Base-by-base conservation (phyloP, 1,284 basidiomycete genomes). In the Porogramme epimiltina region DNA sequence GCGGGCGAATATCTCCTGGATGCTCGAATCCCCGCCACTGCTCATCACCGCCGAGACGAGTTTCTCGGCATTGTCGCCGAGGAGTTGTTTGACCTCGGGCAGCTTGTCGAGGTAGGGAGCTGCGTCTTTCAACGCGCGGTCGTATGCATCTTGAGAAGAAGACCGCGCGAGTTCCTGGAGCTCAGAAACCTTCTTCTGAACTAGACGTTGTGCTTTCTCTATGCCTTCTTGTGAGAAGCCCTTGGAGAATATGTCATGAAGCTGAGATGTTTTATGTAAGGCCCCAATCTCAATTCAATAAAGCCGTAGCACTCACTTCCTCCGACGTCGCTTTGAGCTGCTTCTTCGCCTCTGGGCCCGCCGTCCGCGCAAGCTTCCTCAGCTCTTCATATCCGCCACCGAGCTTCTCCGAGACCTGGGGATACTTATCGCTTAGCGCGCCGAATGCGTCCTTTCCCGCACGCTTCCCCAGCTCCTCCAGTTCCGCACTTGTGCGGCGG, bases 311-410 rank as follows among this genome's bases (percentile, higher is more conserved):
- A 22, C 53, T 19, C 52, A 72, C 67, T 66, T 72, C 63, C 24
- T 60, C 46, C 18, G 62, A 61, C 4, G 69, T 66, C 22, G 73
- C 70, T 8, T 69, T 65, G 22, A 66, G 61, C 13, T 69, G 42
- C 52, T 66, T 68, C 68, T 70, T 71, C 46, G 70, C 70, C 52
- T 72, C 70, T 3, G 70, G 70, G 3, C 71, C 71, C 33, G 64
- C 65, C 45, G 60, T 52, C 50, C 69, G 55, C n/a, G 68, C 71
- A 46, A 71, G 43, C 26, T 52, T 57, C 62, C 55, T 64, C 51
- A 74, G 54, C 56, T 72, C 64, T 20, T 62, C 60, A 47, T 71
- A 70, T 19, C 63, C 64, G 13, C 65, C 62, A 1, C 70, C 72
- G 4, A 74, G 54, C 44, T 64, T 67, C 54, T 70, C 61, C 55